phyloP scores from a whole-genome alignment of 1,284 basidiomycete species.

The Neonothopanus nambi region DNA sequence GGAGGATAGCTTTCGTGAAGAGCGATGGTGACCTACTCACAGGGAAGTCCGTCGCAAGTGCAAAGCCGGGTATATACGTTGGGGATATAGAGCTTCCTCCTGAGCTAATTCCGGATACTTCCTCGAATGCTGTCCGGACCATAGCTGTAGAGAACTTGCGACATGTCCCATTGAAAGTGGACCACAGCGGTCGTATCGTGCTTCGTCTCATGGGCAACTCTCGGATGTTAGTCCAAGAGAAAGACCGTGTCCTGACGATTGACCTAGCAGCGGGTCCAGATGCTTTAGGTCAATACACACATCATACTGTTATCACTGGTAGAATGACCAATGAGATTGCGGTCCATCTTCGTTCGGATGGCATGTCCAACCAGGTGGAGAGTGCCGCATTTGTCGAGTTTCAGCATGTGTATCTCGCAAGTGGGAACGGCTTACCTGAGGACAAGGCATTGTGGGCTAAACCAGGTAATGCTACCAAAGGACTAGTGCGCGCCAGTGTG shows the following conservation, averaged over 20 bases:
- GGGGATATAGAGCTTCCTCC: constrained; percentile 55
- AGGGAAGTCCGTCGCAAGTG: constrained; percentile 63
- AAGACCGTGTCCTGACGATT: constrained; percentile 40
- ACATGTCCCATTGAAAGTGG: constrained; percentile 47
- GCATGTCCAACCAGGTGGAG: constrained; percentile 17
- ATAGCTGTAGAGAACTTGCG: constrained; percentile 40
- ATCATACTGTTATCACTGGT: constrained; percentile 52
- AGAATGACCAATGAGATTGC: constrained; percentile 56
- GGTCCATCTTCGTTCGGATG: constrained; percentile 31
- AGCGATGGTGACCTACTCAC: constrained; percentile 57
- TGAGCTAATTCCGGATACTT: constrained; percentile 15
- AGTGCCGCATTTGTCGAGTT: constrained; percentile 65
- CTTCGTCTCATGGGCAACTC: constrained; percentile 46
- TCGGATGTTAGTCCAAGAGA: constrained; percentile 45
- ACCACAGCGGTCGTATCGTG: constrained; percentile 40
- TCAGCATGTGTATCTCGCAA: constrained; percentile 60
- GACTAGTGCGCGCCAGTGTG: constrained; percentile 59
- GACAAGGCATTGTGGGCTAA: constrained; percentile 56
- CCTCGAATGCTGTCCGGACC: constrained; percentile 14
- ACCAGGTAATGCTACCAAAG: constrained; percentile 62
- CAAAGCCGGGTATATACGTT: constrained; percentile 60
- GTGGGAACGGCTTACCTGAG: constrained; percentile 37
- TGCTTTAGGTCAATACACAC: constrained; percentile 48
- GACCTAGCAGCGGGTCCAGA: constrained; percentile 48
- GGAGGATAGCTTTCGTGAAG: constrained; percentile 64